Percentiles rank a stretch among this genome's conserved stretches.
Evolutionary conservation across 2,329 filamentous ascomycete species (phyloP).

Genomic region (Colletotrichum musicola): DNA sequence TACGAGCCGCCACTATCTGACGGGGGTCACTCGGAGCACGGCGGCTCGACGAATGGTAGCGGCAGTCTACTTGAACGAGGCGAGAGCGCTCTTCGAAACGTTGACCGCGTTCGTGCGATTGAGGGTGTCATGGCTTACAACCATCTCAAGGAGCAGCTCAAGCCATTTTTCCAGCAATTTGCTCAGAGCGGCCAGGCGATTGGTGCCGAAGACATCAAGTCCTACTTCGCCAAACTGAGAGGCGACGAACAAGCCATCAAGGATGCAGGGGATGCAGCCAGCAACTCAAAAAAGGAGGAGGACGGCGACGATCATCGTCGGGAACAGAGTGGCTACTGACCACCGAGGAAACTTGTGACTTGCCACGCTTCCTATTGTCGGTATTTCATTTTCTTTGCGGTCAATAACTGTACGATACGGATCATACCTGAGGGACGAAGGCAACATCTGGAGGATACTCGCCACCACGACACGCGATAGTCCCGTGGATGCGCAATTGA

Average conservation of each 20-base stretch:
- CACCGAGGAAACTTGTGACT: neutral
- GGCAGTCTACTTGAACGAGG: slow-evolving; percentile 90
- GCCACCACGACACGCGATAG: too few relatives aligned
- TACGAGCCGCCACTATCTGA: slow-evolving; percentile 93
- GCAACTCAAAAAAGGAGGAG: slow-evolving; percentile 49
- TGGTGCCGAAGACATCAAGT: slow-evolving; percentile 94
- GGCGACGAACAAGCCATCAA: slow-evolving; percentile 84
- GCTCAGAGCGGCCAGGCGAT: slow-evolving; percentile 91
- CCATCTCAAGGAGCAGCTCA: slow-evolving; percentile 94
- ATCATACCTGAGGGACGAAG: too few relatives aligned
- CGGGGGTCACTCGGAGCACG: slow-evolving; percentile 66
- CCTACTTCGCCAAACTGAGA: slow-evolving; percentile 92
- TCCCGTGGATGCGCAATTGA: too few relatives aligned
- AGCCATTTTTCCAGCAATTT: slow-evolving; percentile 92
- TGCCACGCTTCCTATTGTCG: neutral
- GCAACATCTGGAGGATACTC: too few relatives aligned
- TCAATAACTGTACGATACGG: too few relatives aligned
- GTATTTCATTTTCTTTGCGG: too few relatives aligned
- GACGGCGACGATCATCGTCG: slow-evolving; percentile 54
- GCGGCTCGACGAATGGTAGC: slow-evolving; percentile 74
- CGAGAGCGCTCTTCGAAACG: slow-evolving; percentile 89
- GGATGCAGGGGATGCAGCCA: slow-evolving; percentile 69
- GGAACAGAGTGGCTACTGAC: slow-evolving; percentile 68
- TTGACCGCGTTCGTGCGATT: slow-evolving; percentile 93
- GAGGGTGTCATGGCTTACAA: slow-evolving; percentile 99